phyloP scores from a whole-genome alignment of 2,329 filamentous ascomycete species.

The Neofusicoccum laricinum region DNA sequence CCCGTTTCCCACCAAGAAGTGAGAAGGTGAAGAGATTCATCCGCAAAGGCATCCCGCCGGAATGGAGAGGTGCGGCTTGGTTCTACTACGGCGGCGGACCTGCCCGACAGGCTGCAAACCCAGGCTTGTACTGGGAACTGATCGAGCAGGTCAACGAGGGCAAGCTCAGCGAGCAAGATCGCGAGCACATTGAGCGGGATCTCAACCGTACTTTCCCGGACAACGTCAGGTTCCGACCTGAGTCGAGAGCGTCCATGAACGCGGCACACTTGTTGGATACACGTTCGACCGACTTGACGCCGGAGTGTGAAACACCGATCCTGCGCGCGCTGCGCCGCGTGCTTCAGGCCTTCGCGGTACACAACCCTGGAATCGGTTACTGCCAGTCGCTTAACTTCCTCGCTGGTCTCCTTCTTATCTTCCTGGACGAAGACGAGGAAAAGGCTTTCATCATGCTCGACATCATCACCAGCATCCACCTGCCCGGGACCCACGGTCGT shows the following conservation, averaged over 20 bases:
- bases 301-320: constrained; percentile 64
- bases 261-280: constrained; percentile 17
- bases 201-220: constrained; percentile 93
- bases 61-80: constrained; percentile 94
- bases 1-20: constrained; percentile 74
- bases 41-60: constrained; percentile 88
- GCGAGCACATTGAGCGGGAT: constrained; percentile 90
- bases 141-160: constrained; percentile 64
- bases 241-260: constrained; percentile 35
- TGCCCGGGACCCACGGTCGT: constrained; percentile 88
- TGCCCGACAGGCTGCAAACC: constrained; percentile 70
- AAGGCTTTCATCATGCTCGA: constrained; percentile 91
- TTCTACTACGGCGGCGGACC: constrained; percentile 94
- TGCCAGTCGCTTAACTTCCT: constrained; percentile 96
- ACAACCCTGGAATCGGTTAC: constrained; percentile 90
- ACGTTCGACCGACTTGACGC: constrained; percentile 9
- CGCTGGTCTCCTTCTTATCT: constrained; percentile 82
- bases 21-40: constrained; percentile 87
- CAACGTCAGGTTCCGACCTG: constrained; percentile 83
- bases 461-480: constrained; percentile 82
- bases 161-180: constrained; percentile 66
- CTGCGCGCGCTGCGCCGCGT: constrained; percentile 80
- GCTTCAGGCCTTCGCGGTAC: constrained; percentile 82
- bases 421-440: constrained; percentile 77
- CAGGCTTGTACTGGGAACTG: constrained; percentile 72